phyloP scores from a whole-genome alignment of 805 yeast species.

The Teunomyces gatunensis region DNA sequence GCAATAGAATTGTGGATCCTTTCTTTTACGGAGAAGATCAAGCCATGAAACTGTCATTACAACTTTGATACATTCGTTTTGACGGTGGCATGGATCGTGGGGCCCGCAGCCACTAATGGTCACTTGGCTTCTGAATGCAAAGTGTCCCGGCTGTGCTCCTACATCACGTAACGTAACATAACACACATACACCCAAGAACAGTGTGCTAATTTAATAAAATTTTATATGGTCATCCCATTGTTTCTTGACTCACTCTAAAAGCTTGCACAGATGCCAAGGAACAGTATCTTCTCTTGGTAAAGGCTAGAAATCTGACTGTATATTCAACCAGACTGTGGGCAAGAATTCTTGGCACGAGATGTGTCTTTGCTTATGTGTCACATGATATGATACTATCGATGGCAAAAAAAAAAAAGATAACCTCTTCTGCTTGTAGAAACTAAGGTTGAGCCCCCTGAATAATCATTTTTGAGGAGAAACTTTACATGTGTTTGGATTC shows the following conservation, averaged over 20 bases:
- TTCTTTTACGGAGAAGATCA: slow-evolving; percentile 56
- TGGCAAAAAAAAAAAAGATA: not conserved
- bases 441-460: too few relatives aligned
- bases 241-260: too few relatives aligned
- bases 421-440: not conserved
- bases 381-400: not conserved
- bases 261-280: too few relatives aligned
- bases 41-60: slow-evolving; percentile 42
- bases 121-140: not conserved
- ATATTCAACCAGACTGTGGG: too few relatives aligned
- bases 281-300: too few relatives aligned
- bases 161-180: not conserved
- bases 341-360: not conserved
- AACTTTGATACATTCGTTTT: slow-evolving; percentile 49
- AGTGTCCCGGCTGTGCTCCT: not conserved
- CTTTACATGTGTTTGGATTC: too few relatives aligned
- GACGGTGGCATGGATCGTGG: slow-evolving; percentile 48
- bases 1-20: slow-evolving; percentile 58
- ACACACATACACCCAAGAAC: too few relatives aligned
- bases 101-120: slow-evolving; percentile 15
- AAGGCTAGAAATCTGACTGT: too few relatives aligned
- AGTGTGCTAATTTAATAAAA: too few relatives aligned
- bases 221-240: too few relatives aligned
- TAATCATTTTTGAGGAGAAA: too few relatives aligned
- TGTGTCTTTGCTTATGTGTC: not conserved